phyloP scores from a whole-genome alignment of 2,329 filamentous ascomycete species.

The Colletotrichum sp. region DNA sequence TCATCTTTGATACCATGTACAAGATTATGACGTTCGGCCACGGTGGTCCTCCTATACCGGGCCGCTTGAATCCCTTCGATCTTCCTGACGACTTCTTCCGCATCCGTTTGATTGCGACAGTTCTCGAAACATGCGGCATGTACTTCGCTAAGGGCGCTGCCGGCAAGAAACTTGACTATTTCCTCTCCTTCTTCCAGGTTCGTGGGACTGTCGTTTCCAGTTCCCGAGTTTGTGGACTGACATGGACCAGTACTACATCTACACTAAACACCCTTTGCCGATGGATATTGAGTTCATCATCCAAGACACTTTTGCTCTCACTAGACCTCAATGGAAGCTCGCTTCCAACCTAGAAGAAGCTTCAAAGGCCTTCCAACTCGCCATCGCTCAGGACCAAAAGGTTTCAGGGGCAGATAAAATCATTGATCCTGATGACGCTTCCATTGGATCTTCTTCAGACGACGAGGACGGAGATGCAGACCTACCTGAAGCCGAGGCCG shows the following conservation, averaged over 20 bases:
- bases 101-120: conserved; percentile 84
- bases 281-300: conserved; percentile 98
- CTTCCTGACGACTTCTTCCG: conserved; percentile 95
- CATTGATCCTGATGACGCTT: conserved; percentile 74
- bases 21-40: conserved; percentile 94
- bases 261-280: conserved; percentile 85
- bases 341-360: conserved; percentile 83
- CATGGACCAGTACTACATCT: conserved; percentile 80
- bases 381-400: conserved; percentile 91
- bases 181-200: conserved; percentile 91
- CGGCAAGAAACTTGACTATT: conserved; percentile 98
- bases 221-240: not conserved
- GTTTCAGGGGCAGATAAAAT: conserved; percentile 72
- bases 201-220: not conserved
- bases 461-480: conserved; percentile 75
- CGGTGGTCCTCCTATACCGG: conserved; percentile 82
- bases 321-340: conserved; percentile 92
- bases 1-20: conserved; percentile 95
- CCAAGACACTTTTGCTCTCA: conserved; percentile 86
- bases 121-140: conserved; percentile 93
- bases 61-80: conserved; percentile 79
- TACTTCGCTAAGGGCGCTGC: conserved; percentile 94
- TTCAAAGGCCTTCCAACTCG: conserved; percentile 80
- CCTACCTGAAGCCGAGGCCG: conserved; percentile 64
- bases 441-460: conserved; percentile 74